Percentiles rank a stretch among this genome's conserved stretches.
Evolutionary conservation across 805 yeast genomes (phyloP).

Genomic region (Candida ipomoeae): DNA sequence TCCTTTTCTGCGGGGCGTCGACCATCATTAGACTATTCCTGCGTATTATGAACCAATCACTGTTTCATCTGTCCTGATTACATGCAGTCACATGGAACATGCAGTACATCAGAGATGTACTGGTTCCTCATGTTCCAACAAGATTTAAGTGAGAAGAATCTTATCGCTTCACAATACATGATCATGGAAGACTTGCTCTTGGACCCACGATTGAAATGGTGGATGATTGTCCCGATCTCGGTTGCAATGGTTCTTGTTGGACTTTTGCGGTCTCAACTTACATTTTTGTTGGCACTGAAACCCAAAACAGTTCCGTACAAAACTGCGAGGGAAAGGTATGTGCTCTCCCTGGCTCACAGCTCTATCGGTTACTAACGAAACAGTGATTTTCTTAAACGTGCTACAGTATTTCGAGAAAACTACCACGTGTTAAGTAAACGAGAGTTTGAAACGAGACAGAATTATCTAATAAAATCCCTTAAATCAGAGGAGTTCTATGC

Average conservation of each 20-base stretch:
- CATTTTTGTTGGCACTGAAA: slow-evolving; percentile 54
- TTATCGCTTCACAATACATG: not conserved
- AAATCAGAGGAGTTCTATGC: slow-evolving; percentile 54
- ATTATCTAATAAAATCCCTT: slow-evolving; percentile 44
- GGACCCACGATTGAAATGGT: slow-evolving; percentile 78
- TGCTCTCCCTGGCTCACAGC: slow-evolving; percentile 1
- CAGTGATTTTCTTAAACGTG: slow-evolving; percentile 55
- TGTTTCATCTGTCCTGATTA: too few species aligned
- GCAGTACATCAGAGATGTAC: too few species aligned
- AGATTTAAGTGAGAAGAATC: not conserved
- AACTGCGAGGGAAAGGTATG: slow-evolving; percentile 47
- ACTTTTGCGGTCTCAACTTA: slow-evolving; percentile 63
- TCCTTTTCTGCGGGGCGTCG: too few species aligned
- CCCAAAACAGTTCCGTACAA: slow-evolving; percentile 52
- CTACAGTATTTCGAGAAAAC: slow-evolving; percentile 54
- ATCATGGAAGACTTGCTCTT: slow-evolving; percentile 25
- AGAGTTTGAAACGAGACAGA: slow-evolving; percentile 53
- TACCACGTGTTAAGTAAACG: slow-evolving; percentile 45
- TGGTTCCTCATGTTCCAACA: too few species aligned
- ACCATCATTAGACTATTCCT: too few species aligned
- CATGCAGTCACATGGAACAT: too few species aligned
- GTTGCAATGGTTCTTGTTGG: slow-evolving; percentile 88
- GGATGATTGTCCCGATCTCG: slow-evolving; percentile 91
- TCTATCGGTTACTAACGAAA: slow-evolving; percentile 8
- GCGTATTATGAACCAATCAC: too few species aligned